phyloP scores from a whole-genome alignment of 2,329 filamentous ascomycete genomes.

The Aspergillus novofumigatus region DNA sequence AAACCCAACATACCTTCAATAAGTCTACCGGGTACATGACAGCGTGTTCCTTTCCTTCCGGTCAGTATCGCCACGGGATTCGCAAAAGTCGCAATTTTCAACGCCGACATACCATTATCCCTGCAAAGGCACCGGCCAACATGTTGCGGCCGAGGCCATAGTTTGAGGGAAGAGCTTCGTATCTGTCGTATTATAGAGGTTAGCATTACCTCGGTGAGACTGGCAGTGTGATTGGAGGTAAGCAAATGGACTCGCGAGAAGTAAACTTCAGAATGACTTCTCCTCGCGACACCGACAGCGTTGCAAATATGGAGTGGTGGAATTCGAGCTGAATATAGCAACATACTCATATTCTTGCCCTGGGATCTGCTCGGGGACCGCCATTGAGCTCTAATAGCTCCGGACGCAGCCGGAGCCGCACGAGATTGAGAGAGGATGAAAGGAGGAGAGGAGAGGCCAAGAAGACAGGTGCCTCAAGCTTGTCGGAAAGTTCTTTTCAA shows the following conservation, averaged over 20 bases:
- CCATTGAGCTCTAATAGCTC: slow-evolving; percentile 39
- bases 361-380: slow-evolving; percentile 37
- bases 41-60: slow-evolving; percentile 73
- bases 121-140: slow-evolving; percentile 92
- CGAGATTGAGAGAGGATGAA: slow-evolving; percentile 9
- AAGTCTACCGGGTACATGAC: slow-evolving; percentile 99
- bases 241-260: slow-evolving; percentile 1
- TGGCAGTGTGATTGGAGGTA: not conserved
- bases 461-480: not conserved
- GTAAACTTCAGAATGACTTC: not conserved
- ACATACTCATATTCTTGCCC: slow-evolving; percentile 47
- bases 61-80: slow-evolving; percentile 10
- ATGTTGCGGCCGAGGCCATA: slow-evolving; percentile 94
- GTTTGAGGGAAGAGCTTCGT: slow-evolving; percentile 90
- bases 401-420: slow-evolving; percentile 32
- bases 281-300: not conserved
- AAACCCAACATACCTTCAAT: slow-evolving; percentile 69
- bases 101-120: slow-evolving; percentile 70
- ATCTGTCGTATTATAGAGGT: slow-evolving; percentile 49
- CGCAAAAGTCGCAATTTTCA: not conserved
- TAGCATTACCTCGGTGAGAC: slow-evolving; percentile 12
- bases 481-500: not conserved
- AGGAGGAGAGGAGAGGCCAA: slow-evolving; percentile 4
- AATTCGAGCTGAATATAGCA: not conserved
- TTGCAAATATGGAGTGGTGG: not conserved